Evolutionary conservation across 148 eudicot species (phyloP), one percentile per base, ranked within the genome.

Genomic region (Selenicereus undatus): DNA sequence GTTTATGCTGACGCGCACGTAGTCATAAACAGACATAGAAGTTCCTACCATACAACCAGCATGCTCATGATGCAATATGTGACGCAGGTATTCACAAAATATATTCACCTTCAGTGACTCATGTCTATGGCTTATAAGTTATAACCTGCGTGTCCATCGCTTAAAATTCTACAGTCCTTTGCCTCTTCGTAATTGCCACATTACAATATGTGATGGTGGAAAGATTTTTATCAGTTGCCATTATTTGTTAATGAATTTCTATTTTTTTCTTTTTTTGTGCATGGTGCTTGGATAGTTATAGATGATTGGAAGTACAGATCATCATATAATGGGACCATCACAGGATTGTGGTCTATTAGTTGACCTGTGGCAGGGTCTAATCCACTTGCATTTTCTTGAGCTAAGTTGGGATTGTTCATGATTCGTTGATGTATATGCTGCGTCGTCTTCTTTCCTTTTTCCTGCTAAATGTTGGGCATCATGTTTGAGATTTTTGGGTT

Each of bases 351-450:
- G 43, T 45, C 2, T 66, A n/a, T 6, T 26, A 62, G 68, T 62
- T 62, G 24, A 22, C 11, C 12, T 27, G 52, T 9, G 51, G 42
- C 77, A 75, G 21, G 48, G n/a, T 20, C 62, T 43, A 24, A 50
- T 71, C 39, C 43, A 62, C 35, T 21, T 36, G 36, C 24, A 35
- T 42, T 20, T 43, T 35, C 73, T 83, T 66, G 13, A 42, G 29
- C 24, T 50, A 71, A 5, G 74, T 64, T 24, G 22, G 48, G 36
- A 30, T 65, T 78, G 36, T 66, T 42, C 58, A 65, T 45, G 73
- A 79, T 60, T 81, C 3, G 60, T 80, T 48, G 79, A 71, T 56
- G 24, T 45, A 52, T 27, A n/a, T 39, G 32, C 56, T 45, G n/a
- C 42, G 32, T 56, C 36, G n/a, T 42, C 2, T 27, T 20, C 8